phyloP scores from a whole-genome alignment of 2,329 filamentous ascomycete species.

The Monilinia aucupariae region DNA sequence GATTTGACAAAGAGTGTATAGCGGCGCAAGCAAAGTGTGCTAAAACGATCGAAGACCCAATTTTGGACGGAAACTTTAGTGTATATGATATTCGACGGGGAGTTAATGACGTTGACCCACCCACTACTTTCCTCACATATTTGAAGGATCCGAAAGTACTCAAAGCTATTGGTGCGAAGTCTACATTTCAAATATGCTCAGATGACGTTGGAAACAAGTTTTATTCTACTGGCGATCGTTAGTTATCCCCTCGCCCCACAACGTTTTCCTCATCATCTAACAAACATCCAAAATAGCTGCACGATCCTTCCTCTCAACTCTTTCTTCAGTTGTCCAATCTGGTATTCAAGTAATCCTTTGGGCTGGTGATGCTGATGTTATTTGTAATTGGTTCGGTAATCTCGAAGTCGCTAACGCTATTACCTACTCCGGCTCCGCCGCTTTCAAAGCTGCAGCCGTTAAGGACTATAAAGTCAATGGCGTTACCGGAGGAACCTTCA shows the following conservation, averaged over 20 bases:
- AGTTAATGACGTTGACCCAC: conserved; percentile 34
- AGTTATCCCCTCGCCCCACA: conserved; percentile 9
- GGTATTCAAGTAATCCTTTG: conserved; percentile 48
- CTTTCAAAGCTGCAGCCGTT: conserved; percentile 39
- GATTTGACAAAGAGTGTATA: conserved; percentile 75
- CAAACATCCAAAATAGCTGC: conserved; percentile 26
- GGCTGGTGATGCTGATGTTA: conserved; percentile 51
- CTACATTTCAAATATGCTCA: conserved; percentile 41
- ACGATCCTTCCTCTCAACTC: conserved; percentile 41
- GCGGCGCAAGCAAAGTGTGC: conserved; percentile 49
- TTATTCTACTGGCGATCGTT: conserved; percentile 39
- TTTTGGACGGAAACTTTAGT: conserved; percentile 13
- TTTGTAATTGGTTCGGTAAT: conserved; percentile 54
- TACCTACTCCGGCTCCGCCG: conserved; percentile 38
- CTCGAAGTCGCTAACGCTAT: conserved; percentile 44
- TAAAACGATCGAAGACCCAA: conserved; percentile 20
- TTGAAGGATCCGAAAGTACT: conserved; percentile 37
- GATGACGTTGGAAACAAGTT: conserved; percentile 38
- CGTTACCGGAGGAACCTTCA: conserved; percentile 44
- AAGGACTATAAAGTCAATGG: conserved; percentile 46
- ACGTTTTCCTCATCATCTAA: not conserved
- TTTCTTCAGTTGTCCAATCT: conserved; percentile 43
- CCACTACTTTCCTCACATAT: conserved; percentile 40
- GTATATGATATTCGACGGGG: conserved; percentile 20
- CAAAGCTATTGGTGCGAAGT: conserved; percentile 43